phyloP scores from a whole-genome alignment of 306 rosid genomes.

The Medicago ruthenica region DNA sequence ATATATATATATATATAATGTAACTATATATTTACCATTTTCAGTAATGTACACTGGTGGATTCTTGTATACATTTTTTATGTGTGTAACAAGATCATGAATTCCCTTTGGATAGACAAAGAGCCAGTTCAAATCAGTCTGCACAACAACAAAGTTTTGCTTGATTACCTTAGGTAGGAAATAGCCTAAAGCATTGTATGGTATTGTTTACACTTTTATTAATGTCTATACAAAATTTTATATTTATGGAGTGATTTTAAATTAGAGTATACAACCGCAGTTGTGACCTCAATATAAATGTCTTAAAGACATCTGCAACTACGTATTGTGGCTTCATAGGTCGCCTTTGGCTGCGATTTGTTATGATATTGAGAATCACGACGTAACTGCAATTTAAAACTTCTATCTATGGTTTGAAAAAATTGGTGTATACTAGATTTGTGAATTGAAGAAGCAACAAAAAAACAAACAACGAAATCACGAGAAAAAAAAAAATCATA shows the following conservation, averaged over 20 bases:
- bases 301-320: no score
- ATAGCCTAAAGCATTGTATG: not conserved
- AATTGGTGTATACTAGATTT: not conserved
- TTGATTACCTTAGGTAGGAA: not conserved
- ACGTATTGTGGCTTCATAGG: not conserved
- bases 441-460: no score
- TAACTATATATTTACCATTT: constrained; percentile 51
- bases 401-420: not conserved
- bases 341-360: not conserved
- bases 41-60: constrained; percentile 64
- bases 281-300: not conserved
- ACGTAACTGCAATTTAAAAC: not conserved
- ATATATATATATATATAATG: not conserved
- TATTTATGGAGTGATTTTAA: not conserved
- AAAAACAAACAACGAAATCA: not conserved
- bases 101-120: constrained; percentile 61
- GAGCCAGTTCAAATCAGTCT: constrained; percentile 68
- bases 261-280: not conserved
- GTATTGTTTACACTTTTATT: not conserved
- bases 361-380: not conserved
- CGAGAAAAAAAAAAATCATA: not conserved
- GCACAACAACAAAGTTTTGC: constrained; percentile 22
- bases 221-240: not conserved
- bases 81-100: constrained; percentile 34
- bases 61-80: constrained; percentile 48